Percentiles rank a stretch among this genome's conserved stretches.
These are phyloP conservation scores for Retiboletus flavoniger DNA, from an alignment of 1,284 basidiomycete genomes.

Conservation along the genomic window DNA sequence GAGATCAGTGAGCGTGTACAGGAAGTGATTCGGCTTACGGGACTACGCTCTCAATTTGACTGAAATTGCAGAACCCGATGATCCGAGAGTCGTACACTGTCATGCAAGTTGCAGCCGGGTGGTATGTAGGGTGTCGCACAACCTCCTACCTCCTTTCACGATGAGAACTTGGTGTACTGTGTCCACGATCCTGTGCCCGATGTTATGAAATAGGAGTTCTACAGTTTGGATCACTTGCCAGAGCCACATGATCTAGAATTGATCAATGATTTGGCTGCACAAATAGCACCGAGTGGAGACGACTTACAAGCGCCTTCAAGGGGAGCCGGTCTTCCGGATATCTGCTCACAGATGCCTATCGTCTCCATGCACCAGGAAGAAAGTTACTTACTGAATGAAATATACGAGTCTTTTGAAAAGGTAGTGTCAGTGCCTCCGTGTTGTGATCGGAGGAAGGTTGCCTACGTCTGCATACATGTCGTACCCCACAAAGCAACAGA, in stretches of 20 bases:
- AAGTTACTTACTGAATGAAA: slow-evolving; percentile 1
- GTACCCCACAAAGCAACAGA: neutral
- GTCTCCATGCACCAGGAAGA: neutral
- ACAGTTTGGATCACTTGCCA: neutral
- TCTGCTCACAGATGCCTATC: neutral
- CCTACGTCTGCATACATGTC: slow-evolving; percentile 16
- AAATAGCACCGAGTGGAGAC: neutral
- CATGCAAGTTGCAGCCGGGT: no score
- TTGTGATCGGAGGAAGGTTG: neutral
- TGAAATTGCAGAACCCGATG: neutral
- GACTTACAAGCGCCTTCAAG: neutral
- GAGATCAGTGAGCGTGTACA: neutral
- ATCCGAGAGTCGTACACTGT: neutral
- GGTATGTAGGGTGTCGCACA: no score
- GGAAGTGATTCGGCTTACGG: slow-evolving; percentile 1
- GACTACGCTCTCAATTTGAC: neutral
- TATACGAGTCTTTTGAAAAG: neutral
- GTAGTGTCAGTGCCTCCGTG: neutral
- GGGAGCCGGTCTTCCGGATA: neutral
- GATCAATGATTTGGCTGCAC: neutral
- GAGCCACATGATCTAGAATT: neutral
- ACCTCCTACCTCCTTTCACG: slow-evolving; percentile 7
- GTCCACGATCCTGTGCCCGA: neutral
- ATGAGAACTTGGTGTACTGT: neutral
- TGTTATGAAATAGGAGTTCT: neutral